Conservation (phyloP, 2,329 filamentous ascomycete species). For the Phymatotrichopsis omnivora region DNA sequence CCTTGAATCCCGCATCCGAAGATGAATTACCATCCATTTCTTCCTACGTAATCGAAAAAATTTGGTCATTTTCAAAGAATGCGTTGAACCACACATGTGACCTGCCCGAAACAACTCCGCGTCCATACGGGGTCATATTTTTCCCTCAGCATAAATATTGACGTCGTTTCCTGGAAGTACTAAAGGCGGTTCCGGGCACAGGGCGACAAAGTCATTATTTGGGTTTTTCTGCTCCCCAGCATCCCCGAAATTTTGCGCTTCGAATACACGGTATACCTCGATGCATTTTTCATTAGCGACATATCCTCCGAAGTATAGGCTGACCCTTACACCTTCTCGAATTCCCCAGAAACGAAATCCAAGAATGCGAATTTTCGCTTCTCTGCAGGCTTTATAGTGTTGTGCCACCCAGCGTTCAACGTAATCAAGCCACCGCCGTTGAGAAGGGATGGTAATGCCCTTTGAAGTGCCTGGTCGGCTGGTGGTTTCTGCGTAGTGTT, state of each 20-base stretch:
- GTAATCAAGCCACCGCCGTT: conserved; percentile 77
- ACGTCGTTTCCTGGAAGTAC: conserved; percentile 72
- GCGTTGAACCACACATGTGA: conserved; percentile 96
- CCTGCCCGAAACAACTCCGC: conserved; percentile 84
- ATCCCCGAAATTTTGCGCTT: too few relatives aligned
- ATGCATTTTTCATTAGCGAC: conserved; percentile 63
- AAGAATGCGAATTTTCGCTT: conserved; percentile 70
- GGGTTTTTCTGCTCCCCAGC: conserved; percentile 40
- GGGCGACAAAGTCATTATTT: conserved; percentile 55
- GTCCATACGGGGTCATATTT: too few relatives aligned
- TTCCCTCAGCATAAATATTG: conserved; percentile 82
- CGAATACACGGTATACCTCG: conserved; percentile 71
- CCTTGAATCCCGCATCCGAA: conserved; percentile 66
- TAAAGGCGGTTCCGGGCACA: conserved; percentile 58
- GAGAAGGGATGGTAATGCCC: conserved; percentile 86
- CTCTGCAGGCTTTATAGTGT: conserved; percentile 66
- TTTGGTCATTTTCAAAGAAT: conserved; percentile 84
- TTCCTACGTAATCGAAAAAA: conserved; percentile 63
- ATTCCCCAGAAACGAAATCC: conserved; percentile 89
- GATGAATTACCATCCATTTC: conserved; percentile 90
- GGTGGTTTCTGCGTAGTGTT: conserved; percentile 64
- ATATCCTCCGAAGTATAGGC: conserved; percentile 73
- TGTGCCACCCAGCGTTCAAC: conserved; percentile 50
- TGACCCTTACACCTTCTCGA: conserved; percentile 79
- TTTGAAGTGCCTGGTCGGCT: conserved; percentile 85